Percentiles rank a stretch among this genome's conserved stretches.
Evolutionary conservation across 305 asterid species (phyloP).

Genomic region (Fraxinus nigra): DNA sequence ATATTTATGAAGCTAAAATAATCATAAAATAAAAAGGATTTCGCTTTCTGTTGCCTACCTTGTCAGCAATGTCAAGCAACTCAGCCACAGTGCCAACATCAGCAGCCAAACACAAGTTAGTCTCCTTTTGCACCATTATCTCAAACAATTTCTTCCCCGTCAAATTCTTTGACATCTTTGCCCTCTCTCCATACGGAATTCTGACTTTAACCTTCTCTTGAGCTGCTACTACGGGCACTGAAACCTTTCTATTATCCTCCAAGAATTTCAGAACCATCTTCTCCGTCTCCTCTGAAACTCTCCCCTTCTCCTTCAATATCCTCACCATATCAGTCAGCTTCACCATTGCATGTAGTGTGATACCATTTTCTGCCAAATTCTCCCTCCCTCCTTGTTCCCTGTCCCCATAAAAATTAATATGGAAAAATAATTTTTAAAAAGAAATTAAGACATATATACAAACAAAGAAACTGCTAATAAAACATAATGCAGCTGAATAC

Average conservation of each 20-base stretch:
- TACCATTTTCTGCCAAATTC: conserved; percentile 86
- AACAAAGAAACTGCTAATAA: background rate
- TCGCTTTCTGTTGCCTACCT: conserved; percentile 40
- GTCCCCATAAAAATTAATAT: conserved; percentile 16
- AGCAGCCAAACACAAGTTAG: conserved; percentile 93
- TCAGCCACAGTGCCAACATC: conserved; percentile 89
- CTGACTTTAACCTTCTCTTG: conserved; percentile 44
- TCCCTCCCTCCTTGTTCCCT: conserved; percentile 99
- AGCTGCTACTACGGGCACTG: conserved; percentile 42
- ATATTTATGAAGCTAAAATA: background rate
- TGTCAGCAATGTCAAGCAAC: conserved; percentile 84
- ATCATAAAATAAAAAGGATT: background rate
- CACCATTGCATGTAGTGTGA: conserved; percentile 82
- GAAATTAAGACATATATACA: background rate
- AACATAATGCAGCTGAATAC: background rate
- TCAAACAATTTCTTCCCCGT: conserved; percentile 87
- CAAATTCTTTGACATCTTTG: conserved; percentile 69
- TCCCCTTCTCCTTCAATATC: conserved; percentile 83
- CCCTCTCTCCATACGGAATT: conserved; percentile 78
- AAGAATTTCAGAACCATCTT: conserved; percentile 74
- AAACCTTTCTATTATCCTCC: conserved; percentile 75
- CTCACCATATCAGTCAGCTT: conserved; percentile 87
- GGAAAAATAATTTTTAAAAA: background rate
- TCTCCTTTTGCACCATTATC: conserved; percentile 77
- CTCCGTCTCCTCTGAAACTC: conserved; percentile 82